A percentile compares a stretch with the other conserved stretches of the same genome.
These are phyloP conservation scores for Pythium diclinum DNA, from an alignment of 352 stramenopile genomes.

Conservation along the genomic window DNA sequence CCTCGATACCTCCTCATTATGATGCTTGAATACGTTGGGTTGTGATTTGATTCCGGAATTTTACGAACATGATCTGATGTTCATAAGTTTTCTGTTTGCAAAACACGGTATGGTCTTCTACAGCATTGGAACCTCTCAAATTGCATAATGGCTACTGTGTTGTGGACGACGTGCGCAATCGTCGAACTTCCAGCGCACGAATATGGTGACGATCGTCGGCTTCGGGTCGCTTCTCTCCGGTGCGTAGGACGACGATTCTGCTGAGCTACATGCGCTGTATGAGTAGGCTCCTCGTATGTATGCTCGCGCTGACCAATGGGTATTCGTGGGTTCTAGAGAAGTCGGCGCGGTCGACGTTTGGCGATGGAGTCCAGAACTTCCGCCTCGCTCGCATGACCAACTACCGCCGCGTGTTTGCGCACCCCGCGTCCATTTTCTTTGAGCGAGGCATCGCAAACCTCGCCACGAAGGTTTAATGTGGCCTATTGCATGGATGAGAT, in stretches of 20 bases:
- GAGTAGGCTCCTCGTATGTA: background rate
- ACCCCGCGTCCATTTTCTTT: constrained; percentile 93
- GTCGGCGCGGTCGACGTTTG: constrained; percentile 87
- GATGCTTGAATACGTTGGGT: background rate
- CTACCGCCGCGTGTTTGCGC: constrained; percentile 89
- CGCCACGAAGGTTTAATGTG: constrained; percentile 57
- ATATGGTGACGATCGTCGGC: constrained; percentile 80
- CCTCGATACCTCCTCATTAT: background rate
- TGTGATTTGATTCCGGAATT: background rate
- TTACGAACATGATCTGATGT: background rate
- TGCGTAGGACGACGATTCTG: constrained; percentile 9
- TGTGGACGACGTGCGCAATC: background rate
- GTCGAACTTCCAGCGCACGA: background rate
- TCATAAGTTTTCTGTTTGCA: no score
- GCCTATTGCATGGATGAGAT: no score
- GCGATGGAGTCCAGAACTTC: constrained; percentile 83
- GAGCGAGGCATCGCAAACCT: constrained; percentile 85
- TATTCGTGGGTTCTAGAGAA: constrained; percentile 33
- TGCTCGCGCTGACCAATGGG: background rate
- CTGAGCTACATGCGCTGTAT: background rate
- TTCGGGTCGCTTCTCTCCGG: constrained; percentile 90
- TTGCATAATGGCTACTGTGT: constrained; percentile 3
- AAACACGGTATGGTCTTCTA: background rate
- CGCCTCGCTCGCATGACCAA: constrained; percentile 76
- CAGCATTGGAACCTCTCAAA: constrained; percentile 8